Conservation (phyloP, 2,329 filamentous ascomycete genomes). For the Stagonosporopsis chrysanthemi region DNA sequence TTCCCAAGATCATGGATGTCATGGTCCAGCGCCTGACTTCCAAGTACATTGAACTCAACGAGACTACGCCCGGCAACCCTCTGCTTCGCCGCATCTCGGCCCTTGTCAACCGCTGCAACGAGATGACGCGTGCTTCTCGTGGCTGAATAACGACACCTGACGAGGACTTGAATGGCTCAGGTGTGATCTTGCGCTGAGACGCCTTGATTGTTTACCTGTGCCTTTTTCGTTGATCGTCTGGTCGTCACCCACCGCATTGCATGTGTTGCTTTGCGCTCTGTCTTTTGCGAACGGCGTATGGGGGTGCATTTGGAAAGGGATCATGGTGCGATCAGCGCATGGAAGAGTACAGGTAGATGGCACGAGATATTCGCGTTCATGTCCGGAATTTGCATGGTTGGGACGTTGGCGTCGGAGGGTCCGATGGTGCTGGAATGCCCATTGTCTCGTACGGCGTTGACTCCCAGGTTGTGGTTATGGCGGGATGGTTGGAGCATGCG, state of each 20-base stretch:
- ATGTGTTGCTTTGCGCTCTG: not conserved
- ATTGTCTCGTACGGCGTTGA: conserved; percentile 17
- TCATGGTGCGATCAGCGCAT: conserved; percentile 12
- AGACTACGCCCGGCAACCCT: conserved; percentile 60
- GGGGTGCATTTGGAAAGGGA: not conserved
- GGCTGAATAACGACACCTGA: conserved; percentile 23
- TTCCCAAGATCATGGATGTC: conserved; percentile 67
- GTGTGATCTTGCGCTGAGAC: conserved; percentile 38
- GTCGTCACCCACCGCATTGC: not conserved
- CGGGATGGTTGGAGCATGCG: conserved; percentile 9
- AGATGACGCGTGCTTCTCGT: conserved; percentile 38
- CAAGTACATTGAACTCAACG: conserved; percentile 64
- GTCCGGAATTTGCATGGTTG: conserved; percentile 15
- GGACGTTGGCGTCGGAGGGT: conserved; percentile 5
- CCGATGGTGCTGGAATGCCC: conserved; percentile 37
- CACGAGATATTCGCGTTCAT: not conserved
- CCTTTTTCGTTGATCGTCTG: not conserved
- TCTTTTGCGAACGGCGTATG: conserved; percentile 5
- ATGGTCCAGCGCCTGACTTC: conserved; percentile 64
- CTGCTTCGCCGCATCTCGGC: conserved; percentile 60
- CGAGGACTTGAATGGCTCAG: conserved; percentile 18
- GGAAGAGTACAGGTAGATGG: conserved; percentile 13
- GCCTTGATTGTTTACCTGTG: conserved; percentile 22
- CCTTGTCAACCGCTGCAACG: conserved; percentile 49
- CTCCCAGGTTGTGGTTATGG: conserved; percentile 1